These are phyloP conservation scores for Euphorbia lathyris DNA, from an alignment of 345 rosid genomes.

Conservation along the genomic window DNA sequence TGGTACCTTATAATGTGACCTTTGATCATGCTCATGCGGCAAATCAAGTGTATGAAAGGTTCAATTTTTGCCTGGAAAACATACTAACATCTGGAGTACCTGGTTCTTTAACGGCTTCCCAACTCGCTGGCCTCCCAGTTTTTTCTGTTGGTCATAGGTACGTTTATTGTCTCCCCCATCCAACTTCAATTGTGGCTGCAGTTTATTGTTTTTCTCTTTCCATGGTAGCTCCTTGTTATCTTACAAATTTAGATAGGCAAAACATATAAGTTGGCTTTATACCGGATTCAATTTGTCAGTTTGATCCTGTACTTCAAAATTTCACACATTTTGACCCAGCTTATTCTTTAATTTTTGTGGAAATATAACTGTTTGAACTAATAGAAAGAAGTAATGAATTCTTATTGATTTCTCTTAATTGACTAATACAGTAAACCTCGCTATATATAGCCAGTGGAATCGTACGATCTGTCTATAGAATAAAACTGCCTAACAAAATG, in stretches of 20 bases:
- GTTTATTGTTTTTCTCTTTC: slow-evolving; percentile 1
- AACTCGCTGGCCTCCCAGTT: slow-evolving; percentile 62
- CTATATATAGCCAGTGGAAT: too few species aligned
- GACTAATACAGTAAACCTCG: too few species aligned
- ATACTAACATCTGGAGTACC: slow-evolving; percentile 62
- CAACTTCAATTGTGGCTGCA: background rate
- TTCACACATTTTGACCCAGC: too few species aligned
- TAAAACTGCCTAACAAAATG: too few species aligned
- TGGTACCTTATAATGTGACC: slow-evolving; percentile 87
- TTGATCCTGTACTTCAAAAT: too few species aligned
- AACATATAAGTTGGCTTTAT: too few species aligned
- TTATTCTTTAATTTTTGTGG: too few species aligned
- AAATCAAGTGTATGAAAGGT: slow-evolving; percentile 65
- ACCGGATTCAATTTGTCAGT: too few species aligned
- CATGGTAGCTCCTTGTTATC: background rate
- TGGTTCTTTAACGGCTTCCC: slow-evolving; percentile 47
- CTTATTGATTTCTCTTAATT: too few species aligned
- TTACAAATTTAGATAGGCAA: background rate
- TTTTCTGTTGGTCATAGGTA: slow-evolving; percentile 92
- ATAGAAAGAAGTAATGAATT: too few species aligned
- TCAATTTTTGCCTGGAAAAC: slow-evolving; percentile 61
- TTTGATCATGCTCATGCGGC: slow-evolving; percentile 85
- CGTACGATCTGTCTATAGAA: too few species aligned
- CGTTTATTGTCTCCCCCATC: background rate
- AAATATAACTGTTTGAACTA: too few species aligned